A percentile compares a stretch with the other conserved stretches of the same genome.
Conservation (phyloP, 192 early-diverging fungal species). For the Thoreauomyces humboldtii region DNA sequence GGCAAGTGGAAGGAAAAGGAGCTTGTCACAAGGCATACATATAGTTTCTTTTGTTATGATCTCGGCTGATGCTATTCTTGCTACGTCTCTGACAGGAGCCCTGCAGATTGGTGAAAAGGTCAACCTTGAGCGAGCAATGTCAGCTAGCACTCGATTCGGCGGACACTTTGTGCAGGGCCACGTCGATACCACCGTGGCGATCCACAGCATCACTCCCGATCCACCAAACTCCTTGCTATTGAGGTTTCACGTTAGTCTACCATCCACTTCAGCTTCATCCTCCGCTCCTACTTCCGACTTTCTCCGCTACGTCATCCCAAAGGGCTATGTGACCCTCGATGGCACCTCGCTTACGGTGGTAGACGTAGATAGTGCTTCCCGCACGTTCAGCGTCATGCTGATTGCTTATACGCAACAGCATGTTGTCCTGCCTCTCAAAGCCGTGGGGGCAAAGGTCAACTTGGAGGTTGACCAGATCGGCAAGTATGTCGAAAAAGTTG, state of each 20-base stretch:
- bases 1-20: neutral
- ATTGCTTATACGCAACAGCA: constrained; percentile 88
- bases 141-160: constrained; percentile 82
- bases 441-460: constrained; percentile 77
- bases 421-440: constrained; percentile 76
- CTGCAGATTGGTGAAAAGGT: constrained; percentile 74
- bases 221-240: constrained; percentile 80
- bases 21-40: neutral
- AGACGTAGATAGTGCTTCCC: constrained; percentile 72
- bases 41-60: neutral
- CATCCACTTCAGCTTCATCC: too few species aligned
- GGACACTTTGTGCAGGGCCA: constrained; percentile 98
- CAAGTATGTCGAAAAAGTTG: constrained; percentile 89
- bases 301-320: constrained; percentile 86
- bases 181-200: constrained; percentile 81
- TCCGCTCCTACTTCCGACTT: constrained; percentile 38
- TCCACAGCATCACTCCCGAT: constrained; percentile 76
- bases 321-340: constrained; percentile 92
- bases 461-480: constrained; percentile 97
- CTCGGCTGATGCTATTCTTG: neutral
- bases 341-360: constrained; percentile 94
- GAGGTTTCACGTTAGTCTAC: constrained; percentile 55
- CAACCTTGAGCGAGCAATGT: constrained; percentile 94
- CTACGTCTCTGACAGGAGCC: constrained; percentile 46
- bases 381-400: constrained; percentile 91